Percentiles rank a stretch among this genome's conserved stretches.
Conservation (phyloP, 2,329 filamentous ascomycete genomes). For the Diaporthe batatas region DNA sequence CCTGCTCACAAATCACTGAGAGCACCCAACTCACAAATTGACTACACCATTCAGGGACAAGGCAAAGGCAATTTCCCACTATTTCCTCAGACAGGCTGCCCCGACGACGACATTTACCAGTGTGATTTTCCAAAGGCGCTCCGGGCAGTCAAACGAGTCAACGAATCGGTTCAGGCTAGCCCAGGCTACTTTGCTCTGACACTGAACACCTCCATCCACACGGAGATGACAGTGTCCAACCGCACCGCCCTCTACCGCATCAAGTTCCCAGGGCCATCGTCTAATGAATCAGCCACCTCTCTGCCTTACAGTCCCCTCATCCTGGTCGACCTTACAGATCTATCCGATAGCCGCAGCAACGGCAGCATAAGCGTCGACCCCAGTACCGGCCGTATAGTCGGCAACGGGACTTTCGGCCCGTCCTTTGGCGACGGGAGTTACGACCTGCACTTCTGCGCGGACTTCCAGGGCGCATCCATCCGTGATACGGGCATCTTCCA, state of each 20-base stretch:
- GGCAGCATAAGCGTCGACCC: constrained; percentile 62
- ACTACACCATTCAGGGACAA: constrained; percentile 39
- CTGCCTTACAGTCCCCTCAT: constrained; percentile 61
- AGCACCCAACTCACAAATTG: not conserved
- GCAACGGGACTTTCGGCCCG: constrained; percentile 63
- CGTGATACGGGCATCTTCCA: constrained; percentile 65
- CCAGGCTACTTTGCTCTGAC: constrained; percentile 66
- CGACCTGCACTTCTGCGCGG: constrained; percentile 63
- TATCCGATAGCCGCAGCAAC: constrained; percentile 62
- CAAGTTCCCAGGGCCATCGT: constrained; percentile 54
- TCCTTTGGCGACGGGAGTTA: constrained; percentile 66
- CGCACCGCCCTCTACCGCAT: constrained; percentile 67
- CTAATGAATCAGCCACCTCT: constrained; percentile 44
- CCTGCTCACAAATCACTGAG: not conserved
- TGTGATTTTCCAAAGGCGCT: constrained; percentile 62
- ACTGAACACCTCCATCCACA: constrained; percentile 60
- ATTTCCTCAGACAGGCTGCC: constrained; percentile 52
- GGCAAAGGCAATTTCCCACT: constrained; percentile 54
- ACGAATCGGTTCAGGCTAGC: constrained; percentile 59
- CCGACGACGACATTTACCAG: constrained; percentile 50
- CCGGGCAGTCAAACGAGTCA: constrained; percentile 57
- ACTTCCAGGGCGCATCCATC: constrained; percentile 59
- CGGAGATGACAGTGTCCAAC: constrained; percentile 65
- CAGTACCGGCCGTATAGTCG: constrained; percentile 61
- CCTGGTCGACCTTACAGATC: constrained; percentile 64